A percentile compares a stretch with the other conserved stretches of the same genome.
These are phyloP conservation scores for Ilex paraguariensis DNA, from an alignment of 305 asterid genomes.

Conservation along the genomic window DNA sequence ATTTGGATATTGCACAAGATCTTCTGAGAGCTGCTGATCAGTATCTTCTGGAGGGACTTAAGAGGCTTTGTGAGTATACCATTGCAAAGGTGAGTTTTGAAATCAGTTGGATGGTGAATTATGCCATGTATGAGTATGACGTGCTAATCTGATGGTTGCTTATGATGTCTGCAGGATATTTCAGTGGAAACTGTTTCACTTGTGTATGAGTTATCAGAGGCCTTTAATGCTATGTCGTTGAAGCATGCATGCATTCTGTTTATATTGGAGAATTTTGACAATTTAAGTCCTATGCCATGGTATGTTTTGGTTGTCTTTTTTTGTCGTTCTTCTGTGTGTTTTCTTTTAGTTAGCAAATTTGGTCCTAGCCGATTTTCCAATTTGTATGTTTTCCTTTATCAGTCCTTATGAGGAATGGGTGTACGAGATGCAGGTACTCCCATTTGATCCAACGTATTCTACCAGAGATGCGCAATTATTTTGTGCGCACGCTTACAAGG, in stretches of 20 bases:
- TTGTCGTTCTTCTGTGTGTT: neutral
- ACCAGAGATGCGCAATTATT: slow-evolving; percentile 79
- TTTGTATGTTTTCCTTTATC: neutral
- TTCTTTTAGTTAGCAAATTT: neutral
- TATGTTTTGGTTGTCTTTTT: slow-evolving; percentile 19
- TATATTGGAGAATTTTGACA: slow-evolving; percentile 77
- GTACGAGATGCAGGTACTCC: slow-evolving; percentile 52
- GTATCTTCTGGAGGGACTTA: slow-evolving; percentile 95
- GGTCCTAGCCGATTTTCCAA: neutral
- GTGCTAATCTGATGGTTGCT: slow-evolving; percentile 22
- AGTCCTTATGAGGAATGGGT: neutral
- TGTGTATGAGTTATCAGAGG: slow-evolving; percentile 95
- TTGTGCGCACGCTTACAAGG: slow-evolving; percentile 60
- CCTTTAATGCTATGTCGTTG: slow-evolving; percentile 73
- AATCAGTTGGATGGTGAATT: neutral
- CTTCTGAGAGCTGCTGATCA: slow-evolving; percentile 96
- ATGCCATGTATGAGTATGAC: neutral
- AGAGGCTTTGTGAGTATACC: slow-evolving; percentile 85
- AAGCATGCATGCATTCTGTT: slow-evolving; percentile 77
- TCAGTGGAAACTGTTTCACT: slow-evolving; percentile 73
- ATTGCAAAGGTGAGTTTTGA: slow-evolving; percentile 73
- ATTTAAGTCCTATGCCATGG: slow-evolving; percentile 62
- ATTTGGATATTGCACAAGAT: slow-evolving; percentile 85
- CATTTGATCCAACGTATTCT: slow-evolving; percentile 68
- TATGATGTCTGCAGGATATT: slow-evolving; percentile 54